These are phyloP conservation scores for Penicillium herquei DNA, from an alignment of 495 filamentous ascomycete species.

Conservation along the genomic window DNA sequence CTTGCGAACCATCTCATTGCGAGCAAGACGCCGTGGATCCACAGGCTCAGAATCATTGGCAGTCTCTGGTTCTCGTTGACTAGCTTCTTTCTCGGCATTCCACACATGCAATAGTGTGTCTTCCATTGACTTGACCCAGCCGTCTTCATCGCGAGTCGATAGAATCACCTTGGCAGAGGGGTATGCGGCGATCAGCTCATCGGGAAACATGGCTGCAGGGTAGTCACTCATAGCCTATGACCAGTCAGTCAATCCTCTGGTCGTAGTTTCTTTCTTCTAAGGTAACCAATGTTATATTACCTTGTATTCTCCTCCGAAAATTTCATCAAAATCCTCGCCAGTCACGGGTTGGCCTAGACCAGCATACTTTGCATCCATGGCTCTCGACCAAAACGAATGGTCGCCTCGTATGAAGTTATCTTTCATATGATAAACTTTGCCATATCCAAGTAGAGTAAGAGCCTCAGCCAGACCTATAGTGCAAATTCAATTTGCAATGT, in stretches of 20 bases:
- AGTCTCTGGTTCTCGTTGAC: background rate
- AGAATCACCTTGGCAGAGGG: slow-evolving; percentile 1
- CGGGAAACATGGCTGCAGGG: slow-evolving; percentile 1
- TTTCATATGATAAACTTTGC: slow-evolving; percentile 2
- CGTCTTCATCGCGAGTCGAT: background rate
- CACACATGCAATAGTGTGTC: background rate
- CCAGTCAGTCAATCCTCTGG: background rate
- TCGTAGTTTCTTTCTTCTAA: background rate
- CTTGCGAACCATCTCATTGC: background rate
- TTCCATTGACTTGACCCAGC: slow-evolving; percentile 1
- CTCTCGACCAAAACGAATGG: background rate
- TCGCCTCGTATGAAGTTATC: background rate
- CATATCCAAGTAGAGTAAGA: background rate
- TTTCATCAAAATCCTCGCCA: background rate
- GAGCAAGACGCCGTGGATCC: background rate
- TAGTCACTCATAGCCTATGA: background rate
- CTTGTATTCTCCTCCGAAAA: background rate
- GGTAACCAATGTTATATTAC: background rate
- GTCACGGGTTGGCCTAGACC: background rate
- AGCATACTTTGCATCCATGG: slow-evolving; percentile 1
- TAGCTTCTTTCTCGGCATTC: background rate
- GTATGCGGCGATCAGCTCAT: slow-evolving; percentile 1
- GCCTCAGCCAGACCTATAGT: background rate
- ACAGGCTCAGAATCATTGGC: background rate
- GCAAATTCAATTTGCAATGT: background rate